A percentile compares a stretch with the other conserved stretches of the same genome.
These are phyloP conservation scores for Penicillium soppii DNA, from an alignment of 495 filamentous ascomycete species.

Conservation along the genomic window DNA sequence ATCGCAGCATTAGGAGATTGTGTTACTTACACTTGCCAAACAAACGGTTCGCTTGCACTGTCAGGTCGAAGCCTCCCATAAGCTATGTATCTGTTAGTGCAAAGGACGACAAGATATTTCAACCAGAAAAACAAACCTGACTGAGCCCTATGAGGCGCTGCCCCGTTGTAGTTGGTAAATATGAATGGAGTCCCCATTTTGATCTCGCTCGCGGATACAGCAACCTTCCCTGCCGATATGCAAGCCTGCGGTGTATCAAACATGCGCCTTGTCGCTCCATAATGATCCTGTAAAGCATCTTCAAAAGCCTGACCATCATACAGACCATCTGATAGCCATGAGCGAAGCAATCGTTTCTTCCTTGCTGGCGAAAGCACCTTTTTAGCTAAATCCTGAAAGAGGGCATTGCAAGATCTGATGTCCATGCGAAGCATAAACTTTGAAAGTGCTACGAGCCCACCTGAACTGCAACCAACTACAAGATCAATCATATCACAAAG, in stretches of 20 bases:
- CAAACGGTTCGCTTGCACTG: constrained; percentile 10
- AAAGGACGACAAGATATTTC: not conserved
- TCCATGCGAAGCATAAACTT: constrained; percentile 4
- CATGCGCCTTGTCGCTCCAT: constrained; percentile 11
- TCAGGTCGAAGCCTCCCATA: constrained; percentile 14
- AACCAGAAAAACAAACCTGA: not conserved
- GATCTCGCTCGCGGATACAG: constrained; percentile 12
- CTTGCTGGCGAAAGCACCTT: constrained; percentile 14
- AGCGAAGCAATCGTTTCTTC: constrained; percentile 3
- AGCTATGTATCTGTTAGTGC: constrained; percentile 1
- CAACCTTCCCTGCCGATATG: constrained; percentile 12
- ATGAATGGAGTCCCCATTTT: constrained; percentile 9
- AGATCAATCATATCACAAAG: constrained; percentile 29
- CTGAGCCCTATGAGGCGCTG: constrained; percentile 5
- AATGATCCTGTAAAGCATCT: constrained; percentile 18
- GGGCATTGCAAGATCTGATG: constrained; percentile 12
- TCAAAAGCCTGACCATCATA: constrained; percentile 22
- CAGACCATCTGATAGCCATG: constrained; percentile 22
- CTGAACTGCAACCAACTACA: constrained; percentile 26
- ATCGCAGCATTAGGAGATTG: not conserved
- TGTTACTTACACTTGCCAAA: constrained; percentile 23
- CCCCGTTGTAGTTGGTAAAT: constrained; percentile 18
- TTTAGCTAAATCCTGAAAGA: constrained; percentile 20
- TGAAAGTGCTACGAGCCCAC: constrained; percentile 11
- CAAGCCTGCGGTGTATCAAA: constrained; percentile 8